A percentile compares a stretch with the other conserved stretches of the same genome.
Evolutionary conservation across 2,329 filamentous ascomycete species (phyloP).

Genomic region (Amauroascus niger): DNA sequence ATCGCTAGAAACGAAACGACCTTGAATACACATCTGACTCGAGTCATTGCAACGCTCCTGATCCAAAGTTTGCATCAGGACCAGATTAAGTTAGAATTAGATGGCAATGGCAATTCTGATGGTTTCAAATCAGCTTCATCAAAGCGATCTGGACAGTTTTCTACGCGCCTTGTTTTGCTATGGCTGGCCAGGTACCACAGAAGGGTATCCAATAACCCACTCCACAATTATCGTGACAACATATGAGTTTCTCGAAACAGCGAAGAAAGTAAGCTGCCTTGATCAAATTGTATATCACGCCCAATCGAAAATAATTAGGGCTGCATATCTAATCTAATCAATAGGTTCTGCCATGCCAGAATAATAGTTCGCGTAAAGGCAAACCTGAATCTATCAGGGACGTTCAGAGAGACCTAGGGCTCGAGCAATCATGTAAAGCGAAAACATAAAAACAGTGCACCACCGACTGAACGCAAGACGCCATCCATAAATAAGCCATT

Average conservation of each 20-base stretch:
- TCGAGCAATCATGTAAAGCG: not conserved
- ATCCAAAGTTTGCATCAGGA: no score
- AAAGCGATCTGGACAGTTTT: no score
- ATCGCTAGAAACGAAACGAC: no score
- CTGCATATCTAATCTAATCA: not conserved
- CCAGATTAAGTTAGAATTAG: no score
- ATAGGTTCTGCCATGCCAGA: not conserved
- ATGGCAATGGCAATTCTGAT: no score
- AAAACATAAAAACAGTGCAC: not conserved
- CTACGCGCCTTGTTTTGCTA: no score
- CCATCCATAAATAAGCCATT: slow-evolving; percentile 1
- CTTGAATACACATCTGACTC: no score
- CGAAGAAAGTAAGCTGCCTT: not conserved
- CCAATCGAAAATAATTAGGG: not conserved
- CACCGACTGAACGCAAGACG: slow-evolving; percentile 1
- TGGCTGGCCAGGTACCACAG: no score
- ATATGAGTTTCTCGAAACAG: not conserved
- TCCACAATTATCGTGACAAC: no score
- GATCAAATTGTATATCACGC: not conserved
- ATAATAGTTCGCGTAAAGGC: not conserved
- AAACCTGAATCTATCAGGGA: not conserved
- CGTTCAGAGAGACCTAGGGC: not conserved
- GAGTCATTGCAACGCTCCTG: no score
- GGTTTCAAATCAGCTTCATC: no score
- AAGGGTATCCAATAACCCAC: no score